A percentile compares a stretch with the other conserved stretches of the same genome.
Conservation (phyloP, 192 early-diverging fungal genomes). For the Endogone sp. region DNA sequence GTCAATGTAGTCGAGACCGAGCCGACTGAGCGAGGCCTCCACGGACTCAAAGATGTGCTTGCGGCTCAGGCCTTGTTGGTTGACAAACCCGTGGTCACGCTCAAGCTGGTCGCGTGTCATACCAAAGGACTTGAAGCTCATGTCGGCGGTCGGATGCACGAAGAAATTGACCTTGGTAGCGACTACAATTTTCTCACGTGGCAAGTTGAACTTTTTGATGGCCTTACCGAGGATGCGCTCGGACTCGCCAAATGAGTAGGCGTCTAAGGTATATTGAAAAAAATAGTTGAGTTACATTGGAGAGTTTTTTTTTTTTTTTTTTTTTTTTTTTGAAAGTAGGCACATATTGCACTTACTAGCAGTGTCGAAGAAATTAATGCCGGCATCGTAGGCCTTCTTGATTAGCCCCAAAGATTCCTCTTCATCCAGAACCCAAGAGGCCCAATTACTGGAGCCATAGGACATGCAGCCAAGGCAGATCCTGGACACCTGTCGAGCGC, state of each 20-base stretch:
- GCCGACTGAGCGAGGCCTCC: conserved; percentile 60
- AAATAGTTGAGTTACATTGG: background rate
- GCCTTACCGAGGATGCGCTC: conserved; percentile 33
- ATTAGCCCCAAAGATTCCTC: conserved; percentile 33
- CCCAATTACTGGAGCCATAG: conserved; percentile 34
- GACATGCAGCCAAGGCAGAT: conserved; percentile 49
- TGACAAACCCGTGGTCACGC: conserved; percentile 22
- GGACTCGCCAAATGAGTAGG: conserved; percentile 29
- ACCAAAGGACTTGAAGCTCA: background rate
- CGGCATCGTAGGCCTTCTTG: conserved; percentile 57
- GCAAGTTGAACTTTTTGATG: conserved; percentile 38
- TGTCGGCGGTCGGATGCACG: background rate
- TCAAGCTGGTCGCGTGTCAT: conserved; percentile 5
- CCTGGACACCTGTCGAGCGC: conserved; percentile 24
- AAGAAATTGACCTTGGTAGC: conserved; percentile 62
- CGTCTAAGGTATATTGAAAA: conserved; percentile 52
- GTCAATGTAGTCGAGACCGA: conserved; percentile 69
- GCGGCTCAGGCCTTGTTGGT: conserved; percentile 72
- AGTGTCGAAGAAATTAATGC: conserved; percentile 79
- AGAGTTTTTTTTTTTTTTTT: background rate
- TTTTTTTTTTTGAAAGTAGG: conserved; percentile 5
- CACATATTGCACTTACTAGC: conserved; percentile 19
- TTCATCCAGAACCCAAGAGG: conserved; percentile 37
- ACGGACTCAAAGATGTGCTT: conserved; percentile 83
- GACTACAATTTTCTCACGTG: conserved; percentile 65